A percentile compares a stretch with the other conserved stretches of the same genome.
These are phyloP conservation scores for Xylariaceae sp. DNA, from an alignment of 2,329 filamentous ascomycete species.

Conservation along the genomic window DNA sequence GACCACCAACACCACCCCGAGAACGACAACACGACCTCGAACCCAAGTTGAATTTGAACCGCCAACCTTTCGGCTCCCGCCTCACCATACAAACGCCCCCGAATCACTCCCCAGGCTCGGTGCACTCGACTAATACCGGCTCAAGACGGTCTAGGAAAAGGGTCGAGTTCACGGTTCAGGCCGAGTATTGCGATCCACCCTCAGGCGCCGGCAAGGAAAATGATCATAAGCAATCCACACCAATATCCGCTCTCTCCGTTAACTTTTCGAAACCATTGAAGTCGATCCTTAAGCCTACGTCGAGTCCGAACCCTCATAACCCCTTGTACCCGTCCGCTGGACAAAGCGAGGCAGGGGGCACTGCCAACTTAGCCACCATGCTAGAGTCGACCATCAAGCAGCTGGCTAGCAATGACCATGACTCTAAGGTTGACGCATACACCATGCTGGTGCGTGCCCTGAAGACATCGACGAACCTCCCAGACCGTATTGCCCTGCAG, in stretches of 20 bases:
- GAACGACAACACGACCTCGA: slow-evolving; percentile 54
- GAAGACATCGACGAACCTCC: slow-evolving; percentile 82
- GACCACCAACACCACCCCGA: slow-evolving; percentile 73
- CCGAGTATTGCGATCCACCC: slow-evolving; percentile 63
- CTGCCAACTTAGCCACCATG: slow-evolving; percentile 75
- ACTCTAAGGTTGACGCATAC: slow-evolving; percentile 84
- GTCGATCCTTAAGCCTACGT: slow-evolving; percentile 79
- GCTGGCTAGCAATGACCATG: slow-evolving; percentile 75
- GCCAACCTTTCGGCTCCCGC: slow-evolving; percentile 49
- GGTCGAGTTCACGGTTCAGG: slow-evolving; percentile 63
- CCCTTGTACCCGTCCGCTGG: slow-evolving; percentile 52
- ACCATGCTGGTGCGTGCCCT: slow-evolving; percentile 77
- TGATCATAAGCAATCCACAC: slow-evolving; percentile 47
- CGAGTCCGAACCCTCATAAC: slow-evolving; percentile 50
- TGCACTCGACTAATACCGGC: slow-evolving; percentile 51
- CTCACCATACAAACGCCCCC: slow-evolving; percentile 60
- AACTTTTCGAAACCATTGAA: slow-evolving; percentile 57
- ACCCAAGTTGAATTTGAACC: slow-evolving; percentile 46
- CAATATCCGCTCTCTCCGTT: slow-evolving; percentile 50
- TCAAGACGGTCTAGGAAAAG: slow-evolving; percentile 57
- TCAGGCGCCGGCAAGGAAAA: slow-evolving; percentile 51
- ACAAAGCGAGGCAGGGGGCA: slow-evolving; percentile 45
- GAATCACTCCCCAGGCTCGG: slow-evolving; percentile 53
- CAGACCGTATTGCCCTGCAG: slow-evolving; percentile 74
- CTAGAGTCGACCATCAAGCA: slow-evolving; percentile 84